Conservation (phyloP, 2,329 filamentous ascomycete genomes). For the Ilyonectria mors-panacis region DNA sequence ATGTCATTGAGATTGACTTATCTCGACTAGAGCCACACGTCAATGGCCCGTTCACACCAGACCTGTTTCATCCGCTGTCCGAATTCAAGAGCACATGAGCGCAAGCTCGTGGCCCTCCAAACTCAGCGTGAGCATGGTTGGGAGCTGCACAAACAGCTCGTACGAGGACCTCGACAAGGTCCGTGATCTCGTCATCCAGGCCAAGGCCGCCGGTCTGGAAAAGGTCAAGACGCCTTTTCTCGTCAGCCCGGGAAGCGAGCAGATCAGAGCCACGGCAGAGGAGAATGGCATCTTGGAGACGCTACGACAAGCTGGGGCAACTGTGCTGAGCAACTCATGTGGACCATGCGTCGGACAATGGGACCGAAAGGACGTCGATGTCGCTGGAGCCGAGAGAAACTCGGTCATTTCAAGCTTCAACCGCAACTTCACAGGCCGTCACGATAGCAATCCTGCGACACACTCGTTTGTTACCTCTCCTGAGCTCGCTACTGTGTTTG, state of each 20-base stretch:
- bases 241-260: conserved; percentile 53
- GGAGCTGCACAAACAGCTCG: conserved; percentile 55
- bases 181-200: conserved; percentile 48
- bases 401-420: conserved; percentile 55
- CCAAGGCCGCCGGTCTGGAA: conserved; percentile 47
- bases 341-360: conserved; percentile 55
- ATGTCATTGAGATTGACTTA: conserved; percentile 54
- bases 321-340: conserved; percentile 52
- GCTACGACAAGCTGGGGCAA: conserved; percentile 49
- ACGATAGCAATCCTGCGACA: conserved; percentile 59
- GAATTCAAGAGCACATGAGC: conserved; percentile 45
- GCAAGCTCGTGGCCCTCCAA: conserved; percentile 51
- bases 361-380: conserved; percentile 52
- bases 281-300: conserved; percentile 47
- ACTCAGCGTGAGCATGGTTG: conserved; percentile 50
- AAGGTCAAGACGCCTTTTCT: conserved; percentile 50
- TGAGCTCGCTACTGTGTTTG: conserved; percentile 60
- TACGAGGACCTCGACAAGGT: conserved; percentile 54
- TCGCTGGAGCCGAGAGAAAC: conserved; percentile 46
- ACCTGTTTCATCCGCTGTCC: conserved; percentile 52
- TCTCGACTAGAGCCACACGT: conserved; percentile 52
- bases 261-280: conserved; percentile 52
- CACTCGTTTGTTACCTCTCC: conserved; percentile 65
- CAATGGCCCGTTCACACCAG: conserved; percentile 55
- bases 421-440: conserved; percentile 55